Evolutionary conservation across 306 rosid species (phyloP).

Genomic region (Trichosanthes cucumerina): DNA sequence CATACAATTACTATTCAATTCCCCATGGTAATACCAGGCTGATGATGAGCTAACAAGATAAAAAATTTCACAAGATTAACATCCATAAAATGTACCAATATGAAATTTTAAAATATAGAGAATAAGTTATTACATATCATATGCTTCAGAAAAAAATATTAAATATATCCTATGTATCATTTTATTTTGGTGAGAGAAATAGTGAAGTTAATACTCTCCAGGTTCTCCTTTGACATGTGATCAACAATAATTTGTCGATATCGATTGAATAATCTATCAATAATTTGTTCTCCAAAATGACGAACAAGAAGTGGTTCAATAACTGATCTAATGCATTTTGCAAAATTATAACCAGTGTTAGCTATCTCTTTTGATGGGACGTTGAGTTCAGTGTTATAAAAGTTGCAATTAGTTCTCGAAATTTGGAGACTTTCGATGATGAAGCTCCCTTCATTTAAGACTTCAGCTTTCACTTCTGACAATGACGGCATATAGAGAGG

Average conservation of each 20-base stretch:
- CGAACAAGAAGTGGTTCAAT: neutral
- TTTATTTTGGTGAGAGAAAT: neutral
- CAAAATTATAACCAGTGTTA: neutral
- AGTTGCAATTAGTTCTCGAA: neutral
- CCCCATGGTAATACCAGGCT: no score
- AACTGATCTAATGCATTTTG: neutral
- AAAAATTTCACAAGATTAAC: no score
- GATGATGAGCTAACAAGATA: no score
- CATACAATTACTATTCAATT: no score
- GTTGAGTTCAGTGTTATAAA: neutral
- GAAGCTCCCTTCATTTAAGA: constrained; percentile 29
- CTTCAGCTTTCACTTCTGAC: constrained; percentile 21
- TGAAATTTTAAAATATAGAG: no score
- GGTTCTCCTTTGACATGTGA: constrained; percentile 12
- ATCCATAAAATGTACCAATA: no score
- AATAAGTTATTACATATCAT: no score
- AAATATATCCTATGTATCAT: no score
- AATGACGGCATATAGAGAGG: constrained; percentile 21
- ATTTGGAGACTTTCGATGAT: constrained; percentile 13
- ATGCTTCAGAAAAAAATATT: no score
- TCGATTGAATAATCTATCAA: neutral
- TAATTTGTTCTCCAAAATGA: neutral
- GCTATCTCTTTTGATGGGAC: neutral
- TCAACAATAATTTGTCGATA: constrained; percentile 1
- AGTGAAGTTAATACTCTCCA: neutral